A percentile compares a stretch with the other conserved stretches of the same genome.
These are phyloP conservation scores for Ceratocystis colombiana DNA, from an alignment of 2,329 filamentous ascomycete genomes.

Conservation along the genomic window DNA sequence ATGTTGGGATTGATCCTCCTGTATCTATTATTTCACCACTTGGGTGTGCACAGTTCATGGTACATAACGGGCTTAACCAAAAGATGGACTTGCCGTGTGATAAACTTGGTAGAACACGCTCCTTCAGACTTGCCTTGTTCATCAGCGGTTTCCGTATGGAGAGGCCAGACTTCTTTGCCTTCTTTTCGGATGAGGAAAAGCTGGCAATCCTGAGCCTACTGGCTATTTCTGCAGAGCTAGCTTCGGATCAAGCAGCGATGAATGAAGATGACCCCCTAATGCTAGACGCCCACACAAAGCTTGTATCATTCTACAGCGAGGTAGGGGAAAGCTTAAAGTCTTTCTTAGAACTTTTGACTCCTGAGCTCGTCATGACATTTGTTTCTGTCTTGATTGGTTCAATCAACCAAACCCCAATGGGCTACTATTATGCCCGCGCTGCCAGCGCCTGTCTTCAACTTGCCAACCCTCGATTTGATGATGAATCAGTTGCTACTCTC, in stretches of 20 bases:
- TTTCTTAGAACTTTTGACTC: neutral
- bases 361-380: neutral
- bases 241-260: neutral
- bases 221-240: neutral
- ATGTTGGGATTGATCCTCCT: conserved; percentile 51
- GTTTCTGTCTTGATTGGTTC: neutral
- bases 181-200: neutral
- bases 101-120: conserved; percentile 57
- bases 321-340: no score
- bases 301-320: neutral
- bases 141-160: neutral
- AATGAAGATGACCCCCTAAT: neutral
- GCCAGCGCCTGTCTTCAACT: neutral
- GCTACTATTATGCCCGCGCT: conserved; percentile 10
- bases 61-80: conserved; percentile 55
- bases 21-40: conserved; percentile 65
- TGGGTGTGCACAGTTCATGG: conserved; percentile 58
- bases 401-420: neutral
- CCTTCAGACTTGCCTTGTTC: conserved; percentile 63
- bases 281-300: neutral
- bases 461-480: neutral
- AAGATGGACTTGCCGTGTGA: conserved; percentile 57
- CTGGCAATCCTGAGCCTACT: conserved; percentile 34
- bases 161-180: neutral
- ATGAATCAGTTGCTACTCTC: neutral